phyloP scores from a whole-genome alignment of 164 flowering plant genomes.

The Kingdonia uniflora region DNA sequence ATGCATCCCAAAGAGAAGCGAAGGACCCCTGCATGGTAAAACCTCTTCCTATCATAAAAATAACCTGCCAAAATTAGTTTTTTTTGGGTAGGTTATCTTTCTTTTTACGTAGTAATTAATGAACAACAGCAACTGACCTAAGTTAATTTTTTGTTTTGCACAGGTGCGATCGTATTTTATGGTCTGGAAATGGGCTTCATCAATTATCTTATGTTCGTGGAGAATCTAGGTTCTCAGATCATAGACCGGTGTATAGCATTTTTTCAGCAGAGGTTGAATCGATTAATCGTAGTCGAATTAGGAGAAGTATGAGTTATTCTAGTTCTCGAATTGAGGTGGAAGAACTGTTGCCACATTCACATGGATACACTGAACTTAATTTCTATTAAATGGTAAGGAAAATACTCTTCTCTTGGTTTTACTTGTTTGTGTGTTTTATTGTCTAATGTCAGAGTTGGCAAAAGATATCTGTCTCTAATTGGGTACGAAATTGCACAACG shows the following conservation, averaged over 20 bases:
- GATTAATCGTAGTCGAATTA: slow-evolving; percentile 26
- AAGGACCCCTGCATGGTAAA: slow-evolving; percentile 91
- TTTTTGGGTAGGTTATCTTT: no score
- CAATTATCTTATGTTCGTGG: slow-evolving; percentile 71
- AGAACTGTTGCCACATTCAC: slow-evolving; percentile 58
- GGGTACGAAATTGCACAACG: not conserved
- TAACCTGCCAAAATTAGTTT: no score
- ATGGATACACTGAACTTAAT: slow-evolving; percentile 68
- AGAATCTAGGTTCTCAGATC: slow-evolving; percentile 68
- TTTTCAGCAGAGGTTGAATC: slow-evolving; percentile 69
- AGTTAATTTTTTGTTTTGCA: not conserved
- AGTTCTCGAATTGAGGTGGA: slow-evolving; percentile 60
- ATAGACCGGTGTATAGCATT: slow-evolving; percentile 63
- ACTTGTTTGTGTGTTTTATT: no score
- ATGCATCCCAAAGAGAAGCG: slow-evolving; percentile 73
- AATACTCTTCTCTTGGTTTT: not conserved
- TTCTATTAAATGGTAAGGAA: slow-evolving; percentile 34
- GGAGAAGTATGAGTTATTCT: slow-evolving; percentile 47
- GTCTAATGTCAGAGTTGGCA: not conserved
- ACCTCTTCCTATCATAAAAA: not conserved
- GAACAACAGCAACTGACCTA: no score
- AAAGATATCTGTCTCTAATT: slow-evolving; percentile 5
- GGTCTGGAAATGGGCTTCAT: slow-evolving; percentile 67
- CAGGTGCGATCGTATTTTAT: slow-evolving; percentile 75
- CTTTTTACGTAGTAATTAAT: no score